Conservation (phyloP, 129 eudicot genomes). For the sunflower (Helianthus annuus) region HanXRQr2.0-SUNRISE NC_035448.2:16650285-16650784, state of each 20-base stretch:
- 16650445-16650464: conserved; percentile 77
- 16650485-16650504: conserved; percentile 95
- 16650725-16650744: conserved; percentile 68
- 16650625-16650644: conserved; percentile 45
- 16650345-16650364: conserved; percentile 60
- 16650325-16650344: conserved; percentile 74
- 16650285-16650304: conserved; percentile 94
- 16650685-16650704: conserved; percentile 52
- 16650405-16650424: conserved; percentile 63
- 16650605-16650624: conserved; percentile 69
- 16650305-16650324: conserved; percentile 87
- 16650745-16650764: conserved; percentile 36
- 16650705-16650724: conserved; percentile 58
- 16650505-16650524: conserved; percentile 83
- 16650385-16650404: conserved; percentile 67
- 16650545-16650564: conserved; percentile 79
- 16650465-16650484: conserved; percentile 79
- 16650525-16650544: conserved; percentile 82
- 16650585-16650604: conserved; percentile 71
- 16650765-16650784: conserved; percentile 33
- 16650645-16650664: conserved; percentile 78
- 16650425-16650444: conserved; percentile 75
- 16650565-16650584: conserved; percentile 45
- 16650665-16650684: conserved; percentile 71
- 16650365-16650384: conserved; percentile 65